Evolutionary conservation across 163 green algal species (phyloP), one percentile per base, ranked within the genome.

Genomic region (Scenedesmus sp.): DNA sequence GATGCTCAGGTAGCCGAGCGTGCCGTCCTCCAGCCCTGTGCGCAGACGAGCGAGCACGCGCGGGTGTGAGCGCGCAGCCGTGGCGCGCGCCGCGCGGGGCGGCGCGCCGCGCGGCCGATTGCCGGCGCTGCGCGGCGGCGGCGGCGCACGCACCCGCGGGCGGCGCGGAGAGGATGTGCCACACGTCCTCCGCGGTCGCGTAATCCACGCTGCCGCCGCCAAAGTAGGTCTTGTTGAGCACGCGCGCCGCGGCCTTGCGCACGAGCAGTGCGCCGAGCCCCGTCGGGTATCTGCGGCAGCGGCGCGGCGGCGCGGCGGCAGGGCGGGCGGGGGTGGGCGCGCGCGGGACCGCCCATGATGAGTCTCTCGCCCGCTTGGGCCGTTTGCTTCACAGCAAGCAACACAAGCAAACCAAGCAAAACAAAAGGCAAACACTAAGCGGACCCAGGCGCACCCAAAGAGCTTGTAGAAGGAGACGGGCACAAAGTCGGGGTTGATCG

Each of bases 171-270:
- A 77, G 47, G n/a, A 77, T 53, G n/a, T 65, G 51, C 67, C 67
- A 77, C 14, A 54, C 67, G 54, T 77, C 71, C 44, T 79, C 71
- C 26, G 71, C 71, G 0, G 70, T 78, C 24, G 56, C 70, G 24
- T 63, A 78, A 56, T 78, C 70, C 7, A 78, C 70, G 20, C 36
- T 31, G 51, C 91, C 91, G 14, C 91, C 91, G 6, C 91, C 91
- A 83, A 92, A 95, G 78, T 95, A 96, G 4, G 60, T 24, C 64
- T 83, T 84, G 20, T 36, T 56, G 63, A 96, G 78, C 31, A 82
- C 7, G 13, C 34, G 33, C 42, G 89, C 58, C 5, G 84, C 73
- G 14, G 85, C 73, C 28, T 70, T 84, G 2, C 79, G 71, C 29
- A 86, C 66, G 22, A 91, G 80, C 47, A 94, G 86, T 11, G 88